phyloP scores from a whole-genome alignment of 1,284 basidiomycete species.

The Vanrija pseudolonga region DNA sequence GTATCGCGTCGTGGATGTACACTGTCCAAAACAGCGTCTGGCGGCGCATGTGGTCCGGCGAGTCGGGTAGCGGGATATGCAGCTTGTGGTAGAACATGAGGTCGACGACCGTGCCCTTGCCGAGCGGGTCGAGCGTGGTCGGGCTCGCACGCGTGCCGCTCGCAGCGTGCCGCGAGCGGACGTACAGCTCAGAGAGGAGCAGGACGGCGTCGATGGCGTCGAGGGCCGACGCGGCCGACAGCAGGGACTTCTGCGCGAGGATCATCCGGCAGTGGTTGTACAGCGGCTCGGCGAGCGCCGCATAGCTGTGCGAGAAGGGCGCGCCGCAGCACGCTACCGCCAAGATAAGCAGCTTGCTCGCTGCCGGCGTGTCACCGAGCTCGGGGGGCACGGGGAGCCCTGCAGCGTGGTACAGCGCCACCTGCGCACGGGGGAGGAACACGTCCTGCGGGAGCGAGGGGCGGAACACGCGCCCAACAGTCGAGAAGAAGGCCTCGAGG shows the following conservation, averaged over 20 bases:
- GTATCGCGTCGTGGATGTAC: conserved; percentile 7
- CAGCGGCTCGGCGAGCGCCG: background rate
- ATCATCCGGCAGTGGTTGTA: conserved; percentile 1
- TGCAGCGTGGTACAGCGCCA: conserved; percentile 2
- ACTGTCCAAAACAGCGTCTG: background rate
- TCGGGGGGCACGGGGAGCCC: conserved; percentile 8
- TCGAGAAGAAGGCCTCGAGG: conserved; percentile 6
- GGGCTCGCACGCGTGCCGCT: background rate
- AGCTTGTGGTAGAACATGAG: conserved; percentile 4
- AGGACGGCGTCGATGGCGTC: conserved; percentile 8
- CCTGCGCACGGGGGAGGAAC: conserved; percentile 2
- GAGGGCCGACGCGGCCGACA: background rate
- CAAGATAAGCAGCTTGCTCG: conserved; percentile 5
- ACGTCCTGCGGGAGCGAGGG: background rate
- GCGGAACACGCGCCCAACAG: conserved; percentile 5
- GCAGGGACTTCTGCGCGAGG: background rate
- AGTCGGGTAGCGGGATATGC: background rate
- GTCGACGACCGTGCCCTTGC: conserved; percentile 10
- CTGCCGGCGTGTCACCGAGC: conserved; percentile 3
- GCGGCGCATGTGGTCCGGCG: conserved; percentile 1
- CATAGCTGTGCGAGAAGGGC: background rate
- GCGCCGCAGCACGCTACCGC: conserved; percentile 10
- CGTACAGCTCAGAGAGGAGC: conserved; percentile 3
- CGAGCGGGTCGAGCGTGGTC: conserved; percentile 5
- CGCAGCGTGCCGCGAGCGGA: background rate